phyloP scores from a whole-genome alignment of 2,329 filamentous ascomycete species.

The Xylariaceae sp. region DNA sequence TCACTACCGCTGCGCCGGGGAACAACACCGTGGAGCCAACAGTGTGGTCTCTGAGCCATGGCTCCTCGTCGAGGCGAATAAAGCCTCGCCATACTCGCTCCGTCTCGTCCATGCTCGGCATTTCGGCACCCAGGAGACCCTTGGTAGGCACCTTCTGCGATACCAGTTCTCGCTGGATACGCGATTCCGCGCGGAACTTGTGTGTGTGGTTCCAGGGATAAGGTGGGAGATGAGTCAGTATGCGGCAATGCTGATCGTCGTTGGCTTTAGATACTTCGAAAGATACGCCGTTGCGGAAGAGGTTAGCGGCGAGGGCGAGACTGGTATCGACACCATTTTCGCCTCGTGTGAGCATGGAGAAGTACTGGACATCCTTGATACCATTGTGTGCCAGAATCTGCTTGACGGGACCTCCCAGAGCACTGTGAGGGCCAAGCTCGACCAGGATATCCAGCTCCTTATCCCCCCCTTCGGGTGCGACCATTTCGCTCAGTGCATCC shows the following conservation, averaged over 20 bases:
- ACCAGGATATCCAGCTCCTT: neutral
- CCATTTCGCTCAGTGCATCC: neutral
- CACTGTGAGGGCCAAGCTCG: slow-evolving; percentile 3
- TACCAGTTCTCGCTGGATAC: slow-evolving; percentile 21
- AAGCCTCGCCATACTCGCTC: slow-evolving; percentile 32
- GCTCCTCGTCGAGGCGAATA: slow-evolving; percentile 26
- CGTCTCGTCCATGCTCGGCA: slow-evolving; percentile 14
- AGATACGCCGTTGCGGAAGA: neutral
- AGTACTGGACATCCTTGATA: neutral
- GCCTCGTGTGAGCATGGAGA: neutral
- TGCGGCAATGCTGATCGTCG: neutral
- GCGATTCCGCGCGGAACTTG: slow-evolving; percentile 19
- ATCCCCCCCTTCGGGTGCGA: neutral
- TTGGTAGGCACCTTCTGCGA: neutral
- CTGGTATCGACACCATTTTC: neutral
- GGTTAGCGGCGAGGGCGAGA: neutral
- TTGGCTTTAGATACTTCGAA: neutral
- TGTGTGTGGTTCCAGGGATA: slow-evolving; percentile 25
- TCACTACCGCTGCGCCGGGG: neutral
- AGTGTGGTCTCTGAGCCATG: slow-evolving; percentile 34
- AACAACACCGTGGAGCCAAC: slow-evolving; percentile 8
- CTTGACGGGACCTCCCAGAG: neutral
- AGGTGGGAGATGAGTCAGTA: slow-evolving; percentile 13
- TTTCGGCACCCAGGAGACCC: neutral
- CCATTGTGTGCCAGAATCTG: neutral